Conservation (phyloP, 192 early-diverging fungal genomes). For the Backusella morwellensis region DNA sequence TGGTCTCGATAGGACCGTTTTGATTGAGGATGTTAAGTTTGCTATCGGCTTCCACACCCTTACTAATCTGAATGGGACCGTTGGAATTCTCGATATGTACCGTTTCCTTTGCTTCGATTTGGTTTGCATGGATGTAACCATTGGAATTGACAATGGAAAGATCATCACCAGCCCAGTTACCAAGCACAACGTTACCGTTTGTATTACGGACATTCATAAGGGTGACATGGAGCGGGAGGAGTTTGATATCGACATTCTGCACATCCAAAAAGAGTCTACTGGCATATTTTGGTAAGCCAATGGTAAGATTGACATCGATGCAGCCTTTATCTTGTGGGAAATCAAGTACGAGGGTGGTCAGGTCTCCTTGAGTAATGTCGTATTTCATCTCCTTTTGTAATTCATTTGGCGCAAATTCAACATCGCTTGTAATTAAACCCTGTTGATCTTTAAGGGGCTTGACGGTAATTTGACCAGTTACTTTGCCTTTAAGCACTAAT, state of each 20-base stretch:
- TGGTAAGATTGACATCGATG: background rate
- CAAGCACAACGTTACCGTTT: background rate
- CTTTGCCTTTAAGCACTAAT: background rate
- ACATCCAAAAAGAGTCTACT: constrained; percentile 3
- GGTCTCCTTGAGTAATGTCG: background rate
- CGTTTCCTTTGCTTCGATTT: background rate
- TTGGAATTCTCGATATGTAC: background rate
- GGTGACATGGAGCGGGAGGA: background rate
- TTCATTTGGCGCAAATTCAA: background rate
- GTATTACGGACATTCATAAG: background rate
- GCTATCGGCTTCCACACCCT: background rate
- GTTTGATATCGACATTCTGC: background rate
- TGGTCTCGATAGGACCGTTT: background rate
- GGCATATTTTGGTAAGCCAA: background rate
- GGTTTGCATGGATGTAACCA: background rate
- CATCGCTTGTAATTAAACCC: constrained; percentile 2
- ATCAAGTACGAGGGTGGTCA: background rate
- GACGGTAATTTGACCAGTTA: background rate
- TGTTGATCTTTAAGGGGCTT: background rate
- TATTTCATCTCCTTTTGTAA: constrained; percentile 2
- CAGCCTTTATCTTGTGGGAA: background rate
- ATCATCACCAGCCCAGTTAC: constrained; percentile 2
- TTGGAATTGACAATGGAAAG: background rate
- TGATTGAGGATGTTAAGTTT: background rate
- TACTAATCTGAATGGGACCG: background rate